Evolutionary conservation across 2,329 filamentous ascomycete species (phyloP).

Genomic region (Colletotrichum filicis): DNA sequence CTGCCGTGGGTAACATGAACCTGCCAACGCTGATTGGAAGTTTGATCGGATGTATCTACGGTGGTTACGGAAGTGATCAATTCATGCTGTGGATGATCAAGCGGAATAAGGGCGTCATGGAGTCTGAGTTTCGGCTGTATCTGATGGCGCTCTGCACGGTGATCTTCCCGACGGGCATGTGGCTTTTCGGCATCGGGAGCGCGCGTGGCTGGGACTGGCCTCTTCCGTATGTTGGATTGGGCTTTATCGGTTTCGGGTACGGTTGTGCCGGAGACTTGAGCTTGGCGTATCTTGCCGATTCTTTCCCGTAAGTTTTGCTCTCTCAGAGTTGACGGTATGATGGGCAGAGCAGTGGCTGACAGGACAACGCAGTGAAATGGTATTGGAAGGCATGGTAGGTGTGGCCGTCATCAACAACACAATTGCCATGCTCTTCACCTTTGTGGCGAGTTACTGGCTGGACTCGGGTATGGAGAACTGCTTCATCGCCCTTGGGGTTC

Average conservation of each 20-base stretch:
- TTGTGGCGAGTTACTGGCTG: conserved; percentile 61
- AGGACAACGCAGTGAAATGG: conserved; percentile 51
- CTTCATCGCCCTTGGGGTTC: conserved; percentile 62
- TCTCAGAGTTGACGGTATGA: no score
- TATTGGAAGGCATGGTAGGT: conserved; percentile 68
- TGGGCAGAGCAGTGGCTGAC: neutral
- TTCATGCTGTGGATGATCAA: conserved; percentile 67
- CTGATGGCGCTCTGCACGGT: conserved; percentile 61
- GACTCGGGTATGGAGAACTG: conserved; percentile 56
- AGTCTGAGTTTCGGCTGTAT: conserved; percentile 65
- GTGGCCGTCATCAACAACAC: conserved; percentile 68
- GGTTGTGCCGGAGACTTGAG: conserved; percentile 67
- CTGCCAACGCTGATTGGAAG: conserved; percentile 65
- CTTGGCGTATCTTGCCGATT: conserved; percentile 65
- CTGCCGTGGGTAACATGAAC: conserved; percentile 67
- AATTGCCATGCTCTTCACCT: conserved; percentile 65
- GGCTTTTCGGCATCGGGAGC: conserved; percentile 64
- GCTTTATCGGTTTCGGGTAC: conserved; percentile 69
- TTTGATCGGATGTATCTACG: conserved; percentile 65
- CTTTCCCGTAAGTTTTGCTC: conserved; percentile 51
- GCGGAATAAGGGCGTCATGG: conserved; percentile 63
- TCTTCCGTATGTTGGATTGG: conserved; percentile 64
- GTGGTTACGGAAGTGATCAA: conserved; percentile 66
- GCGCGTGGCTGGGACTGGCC: conserved; percentile 63
- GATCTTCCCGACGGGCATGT: conserved; percentile 61